These are phyloP conservation scores for Aspergillus sparsus DNA, from an alignment of 495 filamentous ascomycete species.

Conservation along the genomic window DNA sequence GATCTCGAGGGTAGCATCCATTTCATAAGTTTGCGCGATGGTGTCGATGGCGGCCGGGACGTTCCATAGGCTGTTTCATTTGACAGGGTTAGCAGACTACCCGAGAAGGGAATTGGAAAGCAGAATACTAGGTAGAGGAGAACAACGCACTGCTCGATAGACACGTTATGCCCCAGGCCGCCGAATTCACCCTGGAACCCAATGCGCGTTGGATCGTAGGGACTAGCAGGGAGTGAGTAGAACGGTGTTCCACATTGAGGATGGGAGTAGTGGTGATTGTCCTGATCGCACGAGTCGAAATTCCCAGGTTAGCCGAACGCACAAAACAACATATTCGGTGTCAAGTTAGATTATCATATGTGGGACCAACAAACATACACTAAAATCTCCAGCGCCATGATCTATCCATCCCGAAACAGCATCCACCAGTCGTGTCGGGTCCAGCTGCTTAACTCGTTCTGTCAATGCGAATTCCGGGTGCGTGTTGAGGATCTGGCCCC, in stretches of 20 bases:
- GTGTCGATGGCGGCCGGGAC: conserved; percentile 52
- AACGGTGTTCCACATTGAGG: conserved; percentile 69
- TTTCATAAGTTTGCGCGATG: conserved; percentile 68
- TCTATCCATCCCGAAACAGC: conserved; percentile 63
- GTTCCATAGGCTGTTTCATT: conserved; percentile 53
- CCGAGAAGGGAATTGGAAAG: not conserved
- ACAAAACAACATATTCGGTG: too few species aligned
- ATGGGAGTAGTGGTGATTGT: conserved; percentile 72
- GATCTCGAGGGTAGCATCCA: conserved; percentile 54
- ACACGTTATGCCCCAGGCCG: conserved; percentile 63
- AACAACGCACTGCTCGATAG: conserved; percentile 47
- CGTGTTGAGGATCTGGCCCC: conserved; percentile 56
- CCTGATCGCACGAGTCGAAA: conserved; percentile 30
- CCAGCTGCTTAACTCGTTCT: conserved; percentile 51
- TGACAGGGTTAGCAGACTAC: not conserved
- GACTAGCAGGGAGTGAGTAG: conserved; percentile 55
- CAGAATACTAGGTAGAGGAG: not conserved
- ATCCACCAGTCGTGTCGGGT: conserved; percentile 63
- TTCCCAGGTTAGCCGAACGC: too few species aligned
- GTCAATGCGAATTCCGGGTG: conserved; percentile 60
- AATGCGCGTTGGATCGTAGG: conserved; percentile 61
- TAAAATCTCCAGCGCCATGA: conserved; percentile 61
- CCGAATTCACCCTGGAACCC: conserved; percentile 71
- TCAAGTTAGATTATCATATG: not conserved
- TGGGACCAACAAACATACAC: conserved; percentile 27